Evolutionary conservation across 768 basidiomycete species (phyloP).

Genomic region (Kwoniella dendrophila): DNA sequence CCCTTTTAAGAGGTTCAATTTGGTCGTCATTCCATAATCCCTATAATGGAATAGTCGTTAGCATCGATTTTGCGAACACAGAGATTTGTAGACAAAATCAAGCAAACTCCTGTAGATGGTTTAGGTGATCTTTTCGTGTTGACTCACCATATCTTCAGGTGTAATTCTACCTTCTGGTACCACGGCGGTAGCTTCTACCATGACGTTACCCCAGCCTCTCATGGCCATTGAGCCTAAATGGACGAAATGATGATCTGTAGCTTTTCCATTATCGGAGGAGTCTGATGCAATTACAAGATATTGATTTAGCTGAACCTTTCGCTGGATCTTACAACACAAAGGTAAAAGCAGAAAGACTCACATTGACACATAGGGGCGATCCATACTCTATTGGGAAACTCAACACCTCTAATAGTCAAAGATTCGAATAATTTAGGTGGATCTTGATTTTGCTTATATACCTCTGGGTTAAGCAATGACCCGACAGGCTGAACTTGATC

Average conservation of each 20-base stretch:
- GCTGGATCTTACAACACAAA: background rate
- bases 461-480: slow-evolving; percentile 47
- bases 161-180: slow-evolving; percentile 71
- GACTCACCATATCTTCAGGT: slow-evolving; percentile 65
- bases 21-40: slow-evolving; percentile 79
- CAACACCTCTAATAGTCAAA: slow-evolving; percentile 64
- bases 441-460: slow-evolving; percentile 61
- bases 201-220: slow-evolving; percentile 70
- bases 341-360: slow-evolving; percentile 23
- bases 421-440: slow-evolving; percentile 69
- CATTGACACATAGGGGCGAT: slow-evolving; percentile 82
- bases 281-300: slow-evolving; percentile 58
- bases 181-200: slow-evolving; percentile 73
- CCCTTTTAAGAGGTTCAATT: slow-evolving; percentile 68
- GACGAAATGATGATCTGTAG: slow-evolving; percentile 81
- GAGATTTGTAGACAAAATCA: too few species aligned
- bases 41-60: slow-evolving; percentile 13
- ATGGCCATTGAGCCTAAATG: slow-evolving; percentile 73
- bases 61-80: too few species aligned
- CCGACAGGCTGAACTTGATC: slow-evolving; percentile 46
- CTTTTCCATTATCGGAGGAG: slow-evolving; percentile 71
- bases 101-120: too few species aligned
- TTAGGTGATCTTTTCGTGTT: too few species aligned
- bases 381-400: slow-evolving; percentile 76
- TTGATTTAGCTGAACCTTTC: background rate